Percentiles rank a stretch among this genome's conserved stretches.
Evolutionary conservation across 2,329 filamentous ascomycete genomes (phyloP).

Genomic region (Trichophyton benhamiae): DNA sequence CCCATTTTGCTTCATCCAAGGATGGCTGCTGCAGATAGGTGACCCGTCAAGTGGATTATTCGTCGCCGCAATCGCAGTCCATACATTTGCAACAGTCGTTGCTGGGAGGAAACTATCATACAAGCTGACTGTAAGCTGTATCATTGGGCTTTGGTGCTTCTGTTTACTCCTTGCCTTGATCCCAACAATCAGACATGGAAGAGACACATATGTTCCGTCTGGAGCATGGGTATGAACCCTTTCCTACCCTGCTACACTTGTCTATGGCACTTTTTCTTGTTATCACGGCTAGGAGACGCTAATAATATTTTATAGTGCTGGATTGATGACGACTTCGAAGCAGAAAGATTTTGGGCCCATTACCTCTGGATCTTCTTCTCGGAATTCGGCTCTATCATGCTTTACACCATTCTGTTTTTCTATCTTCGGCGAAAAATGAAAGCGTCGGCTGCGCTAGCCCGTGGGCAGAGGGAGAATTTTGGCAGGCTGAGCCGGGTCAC

Average conservation of each 20-base stretch:
- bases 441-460: slow-evolving; percentile 26
- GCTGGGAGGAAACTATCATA: slow-evolving; percentile 37
- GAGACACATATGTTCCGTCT: slow-evolving; percentile 36
- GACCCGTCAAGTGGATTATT: slow-evolving; percentile 43
- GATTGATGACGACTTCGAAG: slow-evolving; percentile 34
- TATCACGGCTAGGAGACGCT: not conserved
- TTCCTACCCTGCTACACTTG: not conserved
- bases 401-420: slow-evolving; percentile 40
- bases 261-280: not conserved
- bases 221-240: slow-evolving; percentile 38
- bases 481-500: slow-evolving; percentile 32
- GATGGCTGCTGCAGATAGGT: slow-evolving; percentile 41
- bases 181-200: slow-evolving; percentile 33
- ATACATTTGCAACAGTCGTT: slow-evolving; percentile 41
- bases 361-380: slow-evolving; percentile 45
- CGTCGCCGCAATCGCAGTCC: slow-evolving; percentile 43
- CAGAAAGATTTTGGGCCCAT: slow-evolving; percentile 39
- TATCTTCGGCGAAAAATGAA: slow-evolving; percentile 36
- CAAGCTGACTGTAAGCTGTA: slow-evolving; percentile 32
- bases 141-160: slow-evolving; percentile 37
- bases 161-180: slow-evolving; percentile 36
- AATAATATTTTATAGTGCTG: slow-evolving; percentile 33
- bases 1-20: slow-evolving; percentile 39
- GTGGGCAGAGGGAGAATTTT: slow-evolving; percentile 27
- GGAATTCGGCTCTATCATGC: slow-evolving; percentile 39